Base-by-base conservation (phyloP, 441 rosid genomes). In the Gossypium schwendimanii region DNA sequence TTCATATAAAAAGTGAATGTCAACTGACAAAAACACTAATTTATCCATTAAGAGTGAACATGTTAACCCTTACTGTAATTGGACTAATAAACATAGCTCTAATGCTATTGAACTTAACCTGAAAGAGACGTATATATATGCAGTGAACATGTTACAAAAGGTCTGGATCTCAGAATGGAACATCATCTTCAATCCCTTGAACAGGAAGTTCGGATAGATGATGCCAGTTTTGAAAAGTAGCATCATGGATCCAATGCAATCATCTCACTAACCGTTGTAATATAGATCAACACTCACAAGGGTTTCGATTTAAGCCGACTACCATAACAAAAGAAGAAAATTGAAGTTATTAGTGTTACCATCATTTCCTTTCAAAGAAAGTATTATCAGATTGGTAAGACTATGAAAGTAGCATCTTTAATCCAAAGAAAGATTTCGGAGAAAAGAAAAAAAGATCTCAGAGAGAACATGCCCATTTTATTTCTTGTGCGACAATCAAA, bases 391-490 rank as follows among this genome's bases (percentile, higher is more conserved):
- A 26, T 26, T 26, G 5, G 31, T 26, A 26, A 26, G 31, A 26
- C 31, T 26, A 26, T 26, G 31, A 26, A 26, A 26, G 31, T 26
- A 0, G 31, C 31, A 26, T 26, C 31, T 26, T 26, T 26, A 84
- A 82, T 81, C 85, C 79, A 54, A 12, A 45, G 62, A 8, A 9
- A 3, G n/a, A 15, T 44, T 44, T 44, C 11, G 4, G 9, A 2
- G 6, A n/a, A 28, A 45, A 11, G 20, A 1, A 70, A 61, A 67
- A 53, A 84, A 83, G 87, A 89, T 81, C 89, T 87, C 89, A 87
- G 33, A 28, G 33, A 28, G 33, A 28, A 28, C 33, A 28, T 28
- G 33, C 33, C 33, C 33, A 28, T 28, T 28, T 26, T 28, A 28
- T 28, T 28, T 28, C 33, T 28, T 28, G 33, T 4, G 33, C 6